Evolutionary conservation across 495 filamentous ascomycete genomes (phyloP).

Genomic region (Penicillium crystallinum): DNA sequence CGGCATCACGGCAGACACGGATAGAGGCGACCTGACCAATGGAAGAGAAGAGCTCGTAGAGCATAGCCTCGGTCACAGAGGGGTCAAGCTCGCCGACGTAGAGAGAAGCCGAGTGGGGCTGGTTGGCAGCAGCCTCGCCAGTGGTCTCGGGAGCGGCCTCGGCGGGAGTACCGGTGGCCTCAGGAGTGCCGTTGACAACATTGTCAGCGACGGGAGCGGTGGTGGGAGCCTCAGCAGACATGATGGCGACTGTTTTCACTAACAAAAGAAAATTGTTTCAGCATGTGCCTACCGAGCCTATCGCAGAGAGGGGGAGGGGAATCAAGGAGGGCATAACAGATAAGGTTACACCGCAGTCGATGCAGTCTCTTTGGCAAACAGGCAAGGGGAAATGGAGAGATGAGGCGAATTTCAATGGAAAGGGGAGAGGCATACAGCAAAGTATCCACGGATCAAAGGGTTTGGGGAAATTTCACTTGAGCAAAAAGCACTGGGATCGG

Average conservation of each 20-base stretch:
- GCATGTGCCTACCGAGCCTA: conserved; percentile 11
- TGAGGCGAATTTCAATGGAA: conserved; percentile 5
- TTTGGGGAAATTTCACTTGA: conserved; percentile 12
- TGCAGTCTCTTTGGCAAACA: conserved; percentile 10
- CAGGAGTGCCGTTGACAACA: conserved; percentile 38
- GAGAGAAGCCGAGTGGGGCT: conserved; percentile 91
- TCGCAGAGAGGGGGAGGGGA: conserved; percentile 1
- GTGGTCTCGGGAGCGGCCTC: conserved; percentile 31
- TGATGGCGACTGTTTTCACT: conserved; percentile 31
- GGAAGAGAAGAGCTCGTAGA: conserved; percentile 99
- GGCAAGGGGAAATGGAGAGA: not conserved
- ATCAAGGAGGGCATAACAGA: conserved; percentile 2
- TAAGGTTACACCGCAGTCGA: conserved; percentile 15
- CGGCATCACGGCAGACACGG: conserved; percentile 98
- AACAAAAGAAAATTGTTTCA: conserved; percentile 6
- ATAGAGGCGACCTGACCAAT: conserved; percentile 99
- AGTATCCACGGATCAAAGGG: conserved; percentile 17
- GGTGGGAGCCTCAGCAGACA: conserved; percentile 45
- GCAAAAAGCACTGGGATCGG: conserved; percentile 4
- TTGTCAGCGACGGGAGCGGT: conserved; percentile 38
- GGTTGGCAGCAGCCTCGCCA: conserved; percentile 59
- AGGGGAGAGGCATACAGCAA: conserved; percentile 8
- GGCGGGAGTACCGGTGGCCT: conserved; percentile 30
- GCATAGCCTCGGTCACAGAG: conserved; percentile 98
- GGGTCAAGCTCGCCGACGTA: conserved; percentile 98